Evolutionary conservation across 2,329 filamentous ascomycete species (phyloP), one percentile per base, ranked within the genome.

Genomic region (Emydomyces testavorans): DNA sequence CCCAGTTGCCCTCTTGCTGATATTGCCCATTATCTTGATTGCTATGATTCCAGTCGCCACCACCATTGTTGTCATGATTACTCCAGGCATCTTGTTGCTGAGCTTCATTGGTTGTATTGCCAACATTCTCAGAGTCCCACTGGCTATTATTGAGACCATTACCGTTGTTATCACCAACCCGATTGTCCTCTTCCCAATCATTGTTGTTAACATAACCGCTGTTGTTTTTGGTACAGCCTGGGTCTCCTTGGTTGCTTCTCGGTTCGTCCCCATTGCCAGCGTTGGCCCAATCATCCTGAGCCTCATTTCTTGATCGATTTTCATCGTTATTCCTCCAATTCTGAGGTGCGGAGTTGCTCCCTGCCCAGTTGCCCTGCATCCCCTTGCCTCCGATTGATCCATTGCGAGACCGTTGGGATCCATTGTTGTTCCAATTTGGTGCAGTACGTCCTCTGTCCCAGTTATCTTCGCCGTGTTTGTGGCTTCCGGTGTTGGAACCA

Each of bases 91-190:
- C 29, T 16, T 41, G 20, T 6, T 32, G 21, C 40, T 41, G 34
- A 23, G 21, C 15, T 6, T 38, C 34, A 28, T 46, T 21, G 16
- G 41, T 41, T 20, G 31, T n/a, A 41, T 35, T 48, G 1, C 20
- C 36, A 21, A 8, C 24, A 38, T 39, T 46, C 23, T 34, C 43
- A 21, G 43, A 29, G 11, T 29, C 34, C 43, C 43, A 46, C 6
- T 37, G 15, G 21, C 36, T 34, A 2, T 38, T 20, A 37, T 38
- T 39, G 35, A n/a, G n/a, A 3, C 11, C 35, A 15, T 11, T 39
- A 16, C 13, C 11, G 6, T 37, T 35, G 16, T 51, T 31, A 5
- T 32, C 23, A 21, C 11, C 16, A 18, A 6, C 35, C 21, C 16
- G 5, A 10, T 15, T 16, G 26, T 39, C 36, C 8, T 18, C 13